Base-by-base conservation (phyloP, 352 stramenopile species). In the Pythium coloratum region DNA sequence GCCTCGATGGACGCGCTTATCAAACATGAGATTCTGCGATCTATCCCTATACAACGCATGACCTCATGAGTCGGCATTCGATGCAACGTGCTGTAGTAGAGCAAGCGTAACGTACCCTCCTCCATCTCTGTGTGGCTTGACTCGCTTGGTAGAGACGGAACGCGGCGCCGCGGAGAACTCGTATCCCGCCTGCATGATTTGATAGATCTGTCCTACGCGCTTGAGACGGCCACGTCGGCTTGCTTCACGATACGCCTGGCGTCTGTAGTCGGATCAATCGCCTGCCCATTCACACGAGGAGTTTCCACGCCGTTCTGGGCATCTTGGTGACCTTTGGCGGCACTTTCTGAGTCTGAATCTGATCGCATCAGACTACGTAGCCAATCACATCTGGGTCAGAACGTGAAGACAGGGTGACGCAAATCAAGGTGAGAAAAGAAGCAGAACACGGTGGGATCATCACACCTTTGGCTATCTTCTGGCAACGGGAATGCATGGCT, bases 1-100 rank as follows among this genome's bases (percentile, higher is more conserved):
- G 9, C 95, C 93, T n/a, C 95, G 88, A 42, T 98, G 88, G 42
- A 98, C 84, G n/a, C 95, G 84, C 49, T 84, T 82, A 71, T 98
- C 92, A 56, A 86, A 98, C 94, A 98, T 98, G 66, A 98, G 95
- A 67, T 98, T 98, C 59, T 95, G 86, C 13, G 76, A 16, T 47
- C 81, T 71, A 13, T 90, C 83, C 32, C 77, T 83, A 24, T 24
- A 24, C 20, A 24, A 24, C 20, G 20, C 20, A 24, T 24, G 20
- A 24, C 20, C 20, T 24, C 20, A 24, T 24, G 20, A 24, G 20
- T 24, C 20, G 20, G 20, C 20, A 24, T 24, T 24, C 20, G 20
- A 24, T 24, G 20, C 20, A 24, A 24, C 20, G 20, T 24, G 20
- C 20, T 24, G 20, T 24, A 24, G 6, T 33, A 38, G 54, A 6